Conservation (phyloP, 2,329 filamentous ascomycete genomes). For the Setomelanomma holmii region DNA sequence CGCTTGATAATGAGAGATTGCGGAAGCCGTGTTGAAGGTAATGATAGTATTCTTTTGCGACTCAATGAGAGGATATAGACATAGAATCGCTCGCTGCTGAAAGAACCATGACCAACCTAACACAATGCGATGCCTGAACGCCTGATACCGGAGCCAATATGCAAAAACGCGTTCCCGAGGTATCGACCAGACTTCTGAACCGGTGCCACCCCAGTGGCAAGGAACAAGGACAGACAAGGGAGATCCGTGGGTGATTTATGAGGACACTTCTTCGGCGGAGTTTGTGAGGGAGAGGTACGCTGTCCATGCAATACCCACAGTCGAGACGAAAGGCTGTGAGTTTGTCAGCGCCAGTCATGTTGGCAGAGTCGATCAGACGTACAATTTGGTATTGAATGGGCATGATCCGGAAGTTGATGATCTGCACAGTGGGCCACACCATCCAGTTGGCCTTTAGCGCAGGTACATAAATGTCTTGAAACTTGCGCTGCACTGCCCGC, state of each 20-base stretch:
- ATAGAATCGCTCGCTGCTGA: conserved; percentile 2
- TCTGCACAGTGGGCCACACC: conserved; percentile 93
- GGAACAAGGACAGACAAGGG: conserved; percentile 22
- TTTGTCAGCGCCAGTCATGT: conserved; percentile 15
- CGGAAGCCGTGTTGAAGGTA: not conserved
- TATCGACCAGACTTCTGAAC: not conserved
- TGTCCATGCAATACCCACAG: conserved; percentile 95
- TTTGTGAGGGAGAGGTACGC: conserved; percentile 94
- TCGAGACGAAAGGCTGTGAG: conserved; percentile 88
- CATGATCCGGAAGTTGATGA: conserved; percentile 95
- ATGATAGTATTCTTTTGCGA: conserved; percentile 13
- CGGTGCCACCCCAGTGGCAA: conserved; percentile 2
- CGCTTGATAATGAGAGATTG: not conserved
- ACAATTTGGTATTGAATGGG: conserved; percentile 97
- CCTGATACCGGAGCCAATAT: conserved; percentile 23
- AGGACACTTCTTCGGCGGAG: conserved; percentile 72
- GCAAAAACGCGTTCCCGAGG: conserved; percentile 27
- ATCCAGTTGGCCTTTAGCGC: conserved; percentile 95
- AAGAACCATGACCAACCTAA: conserved; percentile 12
- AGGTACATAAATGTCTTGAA: conserved; percentile 91
- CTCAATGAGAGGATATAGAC: conserved; percentile 16
- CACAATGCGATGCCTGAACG: conserved; percentile 32
- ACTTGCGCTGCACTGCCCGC: conserved; percentile 80
- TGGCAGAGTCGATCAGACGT: conserved; percentile 61
- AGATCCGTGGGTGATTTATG: conserved; percentile 17